phyloP scores from a whole-genome alignment of 345 rosid genomes.

The Melastoma malabathricum region DNA sequence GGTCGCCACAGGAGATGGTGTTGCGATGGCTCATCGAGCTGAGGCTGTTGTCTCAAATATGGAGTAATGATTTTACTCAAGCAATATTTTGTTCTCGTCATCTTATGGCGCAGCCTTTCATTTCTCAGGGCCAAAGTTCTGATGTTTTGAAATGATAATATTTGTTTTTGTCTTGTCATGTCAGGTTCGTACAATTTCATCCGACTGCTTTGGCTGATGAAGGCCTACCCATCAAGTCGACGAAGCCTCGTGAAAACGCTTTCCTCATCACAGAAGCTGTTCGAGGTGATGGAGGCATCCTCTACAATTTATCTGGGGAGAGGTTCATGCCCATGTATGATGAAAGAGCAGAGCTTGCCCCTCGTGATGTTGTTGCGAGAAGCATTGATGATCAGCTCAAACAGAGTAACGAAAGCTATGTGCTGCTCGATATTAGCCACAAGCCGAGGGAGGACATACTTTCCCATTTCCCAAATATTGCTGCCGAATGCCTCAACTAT shows the following conservation, averaged over 20 bases:
- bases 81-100: not conserved
- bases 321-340: conserved; percentile 84
- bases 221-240: conserved; percentile 74
- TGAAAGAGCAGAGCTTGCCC: conserved; percentile 90
- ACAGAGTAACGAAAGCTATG: conserved; percentile 57
- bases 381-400: conserved; percentile 92
- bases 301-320: conserved; percentile 68
- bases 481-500: conserved; percentile 62
- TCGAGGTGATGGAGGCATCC: conserved; percentile 92
- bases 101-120: no score
- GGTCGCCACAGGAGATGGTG: conserved; percentile 99
- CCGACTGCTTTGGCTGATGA: conserved; percentile 96
- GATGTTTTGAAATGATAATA: no score
- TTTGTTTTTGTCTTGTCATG: not conserved
- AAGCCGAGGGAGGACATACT: conserved; percentile 65
- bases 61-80: conserved; percentile 50
- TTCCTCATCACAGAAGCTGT: conserved; percentile 90
- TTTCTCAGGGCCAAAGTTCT: no score
- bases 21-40: conserved; percentile 94
- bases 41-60: conserved; percentile 92
- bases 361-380: conserved; percentile 94
- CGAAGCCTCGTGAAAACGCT: conserved; percentile 55
- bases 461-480: conserved; percentile 93
- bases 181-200: conserved; percentile 95
- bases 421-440: conserved; percentile 84